phyloP scores from a whole-genome alignment of 768 basidiomycete genomes.

The Podaxis sp. region DNA sequence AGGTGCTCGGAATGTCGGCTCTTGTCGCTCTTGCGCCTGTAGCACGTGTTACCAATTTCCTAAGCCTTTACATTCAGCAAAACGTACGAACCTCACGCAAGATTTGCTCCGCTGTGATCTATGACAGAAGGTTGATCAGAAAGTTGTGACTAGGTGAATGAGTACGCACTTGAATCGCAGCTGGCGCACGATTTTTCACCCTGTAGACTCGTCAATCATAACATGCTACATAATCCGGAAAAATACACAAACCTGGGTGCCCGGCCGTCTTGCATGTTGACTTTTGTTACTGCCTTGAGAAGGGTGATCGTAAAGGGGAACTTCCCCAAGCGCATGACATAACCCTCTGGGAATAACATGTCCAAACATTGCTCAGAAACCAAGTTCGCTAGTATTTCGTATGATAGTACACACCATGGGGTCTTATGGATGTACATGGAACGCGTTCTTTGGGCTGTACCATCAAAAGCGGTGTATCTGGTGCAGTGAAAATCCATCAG shows the following conservation, averaged over 20 bases:
- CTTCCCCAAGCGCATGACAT: neutral
- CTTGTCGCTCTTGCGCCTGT: slow-evolving; percentile 96
- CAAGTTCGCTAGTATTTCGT: neutral
- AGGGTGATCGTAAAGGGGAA: neutral
- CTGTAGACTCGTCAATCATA: slow-evolving; percentile 29
- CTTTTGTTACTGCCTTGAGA: neutral
- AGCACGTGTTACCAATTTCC: neutral
- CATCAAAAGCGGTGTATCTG: neutral
- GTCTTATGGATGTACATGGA: neutral
- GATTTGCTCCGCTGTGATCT: slow-evolving; percentile 99
- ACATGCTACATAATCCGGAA: neutral
- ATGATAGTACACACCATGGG: neutral
- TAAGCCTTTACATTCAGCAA: neutral
- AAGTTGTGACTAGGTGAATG: neutral
- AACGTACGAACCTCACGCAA: slow-evolving; percentile 70
- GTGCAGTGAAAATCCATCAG: no score
- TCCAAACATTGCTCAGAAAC: neutral
- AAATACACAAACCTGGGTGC: slow-evolving; percentile 56
- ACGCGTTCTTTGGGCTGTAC: neutral
- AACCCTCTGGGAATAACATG: neutral
- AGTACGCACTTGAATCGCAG: slow-evolving; percentile 75
- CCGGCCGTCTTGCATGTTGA: slow-evolving; percentile 72
- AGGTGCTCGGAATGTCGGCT: slow-evolving; percentile 85
- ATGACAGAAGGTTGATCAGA: slow-evolving; percentile 14
- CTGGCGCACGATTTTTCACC: slow-evolving; percentile 95